These are phyloP conservation scores for Rhizopus arrhizus DNA, from an alignment of 371 early-diverging fungal species.

Conservation along the genomic window DNA sequence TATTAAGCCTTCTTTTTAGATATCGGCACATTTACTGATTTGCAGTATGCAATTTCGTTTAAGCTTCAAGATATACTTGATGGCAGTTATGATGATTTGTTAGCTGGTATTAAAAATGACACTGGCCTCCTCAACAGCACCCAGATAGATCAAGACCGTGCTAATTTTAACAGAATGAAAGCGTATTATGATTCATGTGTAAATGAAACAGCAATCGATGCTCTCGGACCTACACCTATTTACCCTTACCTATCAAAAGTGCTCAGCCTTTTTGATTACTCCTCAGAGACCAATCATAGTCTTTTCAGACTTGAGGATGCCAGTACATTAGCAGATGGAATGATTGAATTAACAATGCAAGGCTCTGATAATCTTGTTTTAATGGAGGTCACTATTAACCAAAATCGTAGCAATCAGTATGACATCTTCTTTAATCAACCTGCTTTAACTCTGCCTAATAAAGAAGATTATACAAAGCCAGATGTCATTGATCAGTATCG, in stretches of 20 bases:
- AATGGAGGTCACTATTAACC: constrained; percentile 42
- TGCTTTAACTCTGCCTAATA: constrained; percentile 52
- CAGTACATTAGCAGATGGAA: constrained; percentile 16
- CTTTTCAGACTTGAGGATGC: constrained; percentile 3
- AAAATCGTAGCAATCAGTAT: constrained; percentile 41
- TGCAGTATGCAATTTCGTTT: constrained; percentile 36
- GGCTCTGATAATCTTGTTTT: constrained; percentile 31
- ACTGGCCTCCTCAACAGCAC: neutral
- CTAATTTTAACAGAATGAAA: constrained; percentile 51
- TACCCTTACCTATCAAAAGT: constrained; percentile 16
- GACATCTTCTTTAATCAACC: constrained; percentile 44
- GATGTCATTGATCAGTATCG: constrained; percentile 36
- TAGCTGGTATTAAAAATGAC: constrained; percentile 4
- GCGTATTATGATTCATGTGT: constrained; percentile 57
- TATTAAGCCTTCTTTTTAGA: constrained; percentile 10
- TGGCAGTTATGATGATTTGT: constrained; percentile 26
- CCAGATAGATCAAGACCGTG: constrained; percentile 28
- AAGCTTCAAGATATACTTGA: constrained; percentile 27
- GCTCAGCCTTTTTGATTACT: constrained; percentile 1
- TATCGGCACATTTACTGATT: constrained; percentile 32
- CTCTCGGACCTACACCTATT: constrained; percentile 54
- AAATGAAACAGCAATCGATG: constrained; percentile 47
- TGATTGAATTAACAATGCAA: neutral
- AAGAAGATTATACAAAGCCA: constrained; percentile 55
- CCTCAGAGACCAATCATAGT: neutral